A percentile compares a stretch with the other conserved stretches of the same genome.
These are phyloP conservation scores for Euphrasia confusa DNA, from an alignment of 257 asterid species.

Conservation along the genomic window DNA sequence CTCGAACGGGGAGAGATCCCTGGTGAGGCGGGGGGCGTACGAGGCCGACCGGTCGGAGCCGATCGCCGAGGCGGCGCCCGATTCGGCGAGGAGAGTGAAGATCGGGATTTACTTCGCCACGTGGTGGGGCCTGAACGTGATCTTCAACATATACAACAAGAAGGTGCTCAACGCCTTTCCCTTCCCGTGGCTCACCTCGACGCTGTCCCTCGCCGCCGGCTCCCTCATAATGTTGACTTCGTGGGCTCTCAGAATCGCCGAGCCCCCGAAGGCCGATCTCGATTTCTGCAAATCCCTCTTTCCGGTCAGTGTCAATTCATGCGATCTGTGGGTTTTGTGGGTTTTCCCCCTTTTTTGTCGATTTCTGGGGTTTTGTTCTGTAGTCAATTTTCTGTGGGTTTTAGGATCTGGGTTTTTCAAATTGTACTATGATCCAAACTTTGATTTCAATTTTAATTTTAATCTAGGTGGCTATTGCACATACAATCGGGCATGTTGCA, in stretches of 20 bases:
- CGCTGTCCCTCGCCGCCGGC: conserved; percentile 88
- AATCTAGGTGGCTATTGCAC: conserved; percentile 86
- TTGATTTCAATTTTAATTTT: too few species aligned
- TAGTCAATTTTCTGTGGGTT: conserved; percentile 1
- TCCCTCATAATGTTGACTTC: conserved; percentile 82
- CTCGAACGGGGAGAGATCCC: conserved; percentile 23
- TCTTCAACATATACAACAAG: conserved; percentile 85
- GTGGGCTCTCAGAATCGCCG: conserved; percentile 82
- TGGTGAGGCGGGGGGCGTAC: conserved; percentile 56
- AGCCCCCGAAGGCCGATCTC: conserved; percentile 82
- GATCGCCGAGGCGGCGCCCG: conserved; percentile 37
- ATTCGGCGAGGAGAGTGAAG: conserved; percentile 67
- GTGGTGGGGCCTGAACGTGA: conserved; percentile 96
- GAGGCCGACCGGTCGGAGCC: conserved; percentile 73
- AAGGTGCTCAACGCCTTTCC: conserved; percentile 88
- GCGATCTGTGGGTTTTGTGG: conserved; percentile 6
- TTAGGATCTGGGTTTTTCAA: conserved; percentile 17
- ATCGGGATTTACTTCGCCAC: conserved; percentile 86
- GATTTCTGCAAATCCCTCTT: conserved; percentile 95
- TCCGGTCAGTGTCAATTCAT: conserved; percentile 52
- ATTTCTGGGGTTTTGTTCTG: conserved; percentile 10
- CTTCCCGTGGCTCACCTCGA: conserved; percentile 91
- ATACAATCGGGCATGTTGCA: conserved; percentile 98
- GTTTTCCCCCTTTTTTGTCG: conserved; percentile 16
- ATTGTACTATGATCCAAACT: too few species aligned